Conservation (phyloP, 768 basidiomycete species). For the Hygrocybe coccinea region DNA sequence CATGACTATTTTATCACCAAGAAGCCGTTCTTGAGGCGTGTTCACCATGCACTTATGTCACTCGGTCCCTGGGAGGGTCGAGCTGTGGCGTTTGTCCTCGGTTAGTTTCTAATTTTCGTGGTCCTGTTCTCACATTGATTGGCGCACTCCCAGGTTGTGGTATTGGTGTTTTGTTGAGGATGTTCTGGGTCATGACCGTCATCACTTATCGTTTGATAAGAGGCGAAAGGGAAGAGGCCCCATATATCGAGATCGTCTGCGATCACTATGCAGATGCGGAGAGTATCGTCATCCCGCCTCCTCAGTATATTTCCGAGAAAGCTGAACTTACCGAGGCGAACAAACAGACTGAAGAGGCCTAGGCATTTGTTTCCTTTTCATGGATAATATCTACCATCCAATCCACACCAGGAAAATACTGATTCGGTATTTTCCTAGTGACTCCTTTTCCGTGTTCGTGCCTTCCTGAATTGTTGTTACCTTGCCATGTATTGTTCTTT, state of each 20-base stretch:
- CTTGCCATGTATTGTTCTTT: not conserved
- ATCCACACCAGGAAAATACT: not conserved
- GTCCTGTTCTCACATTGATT: not conserved
- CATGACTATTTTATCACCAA: constrained; percentile 29
- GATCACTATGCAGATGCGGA: constrained; percentile 47
- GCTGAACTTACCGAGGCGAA: constrained; percentile 9
- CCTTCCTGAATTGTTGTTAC: not conserved
- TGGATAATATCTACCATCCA: not conserved
- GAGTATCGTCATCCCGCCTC: constrained; percentile 47
- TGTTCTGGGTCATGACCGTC: constrained; percentile 70
- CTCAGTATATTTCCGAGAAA: constrained; percentile 58
- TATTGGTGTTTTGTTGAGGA: constrained; percentile 74
- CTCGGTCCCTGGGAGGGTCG: constrained; percentile 83
- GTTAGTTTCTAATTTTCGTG: constrained; percentile 34
- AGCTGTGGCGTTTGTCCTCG: constrained; percentile 77
- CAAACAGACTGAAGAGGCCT: not conserved
- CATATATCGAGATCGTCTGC: constrained; percentile 37
- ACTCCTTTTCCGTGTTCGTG: too few relatives aligned
- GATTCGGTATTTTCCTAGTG: too few relatives aligned
- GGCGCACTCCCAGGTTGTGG: constrained; percentile 57
- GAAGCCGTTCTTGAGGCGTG: constrained; percentile 40
- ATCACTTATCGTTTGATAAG: constrained; percentile 54
- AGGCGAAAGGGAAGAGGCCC: constrained; percentile 38
- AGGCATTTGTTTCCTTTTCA: not conserved
- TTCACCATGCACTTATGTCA: constrained; percentile 60